Conservation (phyloP, 1,139 yeast species). For the Protomyces macrosporus region DNA sequence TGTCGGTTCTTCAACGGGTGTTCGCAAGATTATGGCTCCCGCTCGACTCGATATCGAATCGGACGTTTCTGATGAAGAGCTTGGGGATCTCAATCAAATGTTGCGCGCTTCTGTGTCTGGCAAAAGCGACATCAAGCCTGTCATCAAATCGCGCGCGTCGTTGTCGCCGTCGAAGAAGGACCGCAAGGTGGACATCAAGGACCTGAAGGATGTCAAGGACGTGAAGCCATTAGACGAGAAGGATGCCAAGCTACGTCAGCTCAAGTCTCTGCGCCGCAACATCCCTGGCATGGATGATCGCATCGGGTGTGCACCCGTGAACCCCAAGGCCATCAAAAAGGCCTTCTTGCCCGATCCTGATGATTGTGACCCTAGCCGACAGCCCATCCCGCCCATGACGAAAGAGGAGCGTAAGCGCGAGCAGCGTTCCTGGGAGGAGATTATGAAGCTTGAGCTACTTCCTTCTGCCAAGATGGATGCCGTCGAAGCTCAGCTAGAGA, state of each 20-base stretch:
- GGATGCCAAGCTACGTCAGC: neutral
- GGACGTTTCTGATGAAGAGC: neutral
- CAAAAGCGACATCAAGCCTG: neutral
- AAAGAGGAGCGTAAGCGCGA: constrained; percentile 9
- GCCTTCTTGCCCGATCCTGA: neutral
- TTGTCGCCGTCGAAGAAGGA: neutral
- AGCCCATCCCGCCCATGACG: neutral
- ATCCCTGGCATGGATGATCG: neutral
- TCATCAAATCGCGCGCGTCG: too few relatives aligned
- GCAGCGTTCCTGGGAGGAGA: constrained; percentile 35
- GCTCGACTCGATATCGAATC: neutral
- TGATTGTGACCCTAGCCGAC: neutral
- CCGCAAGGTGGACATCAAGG: neutral
- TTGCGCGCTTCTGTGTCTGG: neutral
- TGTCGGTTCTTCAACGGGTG: too few relatives aligned
- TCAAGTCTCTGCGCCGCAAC: neutral
- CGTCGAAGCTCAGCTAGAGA: constrained; percentile 82
- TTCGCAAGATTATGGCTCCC: too few relatives aligned
- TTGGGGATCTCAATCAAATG: neutral
- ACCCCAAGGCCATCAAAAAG: neutral
- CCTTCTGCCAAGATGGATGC: constrained; percentile 96
- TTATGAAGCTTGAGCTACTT: constrained; percentile 79
- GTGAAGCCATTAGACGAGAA: neutral
- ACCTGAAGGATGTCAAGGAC: neutral
- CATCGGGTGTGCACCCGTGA: neutral